Evolutionary conservation across 139 green algal genomes (phyloP).

Genomic region (Bryopsis sp.): DNA sequence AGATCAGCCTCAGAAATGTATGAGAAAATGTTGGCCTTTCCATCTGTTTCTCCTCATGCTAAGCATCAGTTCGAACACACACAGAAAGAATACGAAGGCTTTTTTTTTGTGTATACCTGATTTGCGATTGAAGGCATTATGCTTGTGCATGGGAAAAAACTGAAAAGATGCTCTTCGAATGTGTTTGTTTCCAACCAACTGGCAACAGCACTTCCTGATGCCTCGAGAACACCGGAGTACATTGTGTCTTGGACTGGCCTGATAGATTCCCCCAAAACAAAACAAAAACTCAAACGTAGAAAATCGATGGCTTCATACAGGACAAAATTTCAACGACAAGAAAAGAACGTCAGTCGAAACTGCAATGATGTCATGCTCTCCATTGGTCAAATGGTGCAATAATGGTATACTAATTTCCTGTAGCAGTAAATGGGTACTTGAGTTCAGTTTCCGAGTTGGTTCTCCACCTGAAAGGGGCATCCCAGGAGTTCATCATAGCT

Average conservation of each 20-base stretch:
- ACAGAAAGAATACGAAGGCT: too few relatives aligned
- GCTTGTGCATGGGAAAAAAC: conserved; percentile 46
- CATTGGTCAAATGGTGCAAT: too few relatives aligned
- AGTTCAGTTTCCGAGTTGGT: too few relatives aligned
- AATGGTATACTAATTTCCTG: too few relatives aligned
- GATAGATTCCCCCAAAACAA: conserved; percentile 13
- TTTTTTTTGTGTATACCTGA: too few relatives aligned
- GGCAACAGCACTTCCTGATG: conserved; percentile 29
- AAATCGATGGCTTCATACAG: too few relatives aligned
- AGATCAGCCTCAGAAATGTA: conserved; percentile 1
- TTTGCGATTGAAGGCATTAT: conserved; percentile 8
- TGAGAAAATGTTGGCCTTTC: background rate
- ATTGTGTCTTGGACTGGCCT: conserved; percentile 38
- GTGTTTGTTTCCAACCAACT: conserved; percentile 43
- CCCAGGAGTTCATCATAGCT: conserved; percentile 59
- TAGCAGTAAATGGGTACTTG: too few relatives aligned
- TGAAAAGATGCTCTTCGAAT: conserved; percentile 51
- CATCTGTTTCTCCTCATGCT: too few relatives aligned
- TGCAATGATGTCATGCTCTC: too few relatives aligned
- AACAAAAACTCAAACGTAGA: conserved; percentile 5
- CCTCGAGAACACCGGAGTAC: conserved; percentile 51
- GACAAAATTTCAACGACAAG: too few relatives aligned
- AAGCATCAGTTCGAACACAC: too few relatives aligned
- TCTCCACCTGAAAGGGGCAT: conserved; percentile 50
- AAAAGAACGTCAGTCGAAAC: too few relatives aligned